Conservation (phyloP, 1,284 basidiomycete genomes). For the Leccinum solheimii region DNA sequence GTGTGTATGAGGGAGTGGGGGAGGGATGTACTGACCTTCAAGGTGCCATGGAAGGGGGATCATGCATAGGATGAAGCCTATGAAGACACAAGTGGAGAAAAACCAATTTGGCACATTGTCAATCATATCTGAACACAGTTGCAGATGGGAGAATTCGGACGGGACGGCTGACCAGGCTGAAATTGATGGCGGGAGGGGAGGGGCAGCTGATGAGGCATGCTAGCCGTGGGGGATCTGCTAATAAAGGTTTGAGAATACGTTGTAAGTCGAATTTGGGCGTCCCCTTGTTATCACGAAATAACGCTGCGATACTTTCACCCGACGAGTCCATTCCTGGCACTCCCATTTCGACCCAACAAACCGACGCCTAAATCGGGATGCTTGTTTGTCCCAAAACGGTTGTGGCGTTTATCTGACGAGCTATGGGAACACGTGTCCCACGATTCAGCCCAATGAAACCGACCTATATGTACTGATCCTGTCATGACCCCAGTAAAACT, state of each 20-base stretch:
- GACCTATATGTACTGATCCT: background rate
- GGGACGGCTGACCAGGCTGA: slow-evolving; percentile 9
- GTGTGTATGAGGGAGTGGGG: background rate
- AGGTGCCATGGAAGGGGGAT: slow-evolving; percentile 49
- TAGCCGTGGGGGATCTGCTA: slow-evolving; percentile 10
- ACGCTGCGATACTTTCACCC: slow-evolving; percentile 12
- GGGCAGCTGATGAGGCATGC: background rate
- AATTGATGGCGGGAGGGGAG: slow-evolving; percentile 7
- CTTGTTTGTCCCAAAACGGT: slow-evolving; percentile 25
- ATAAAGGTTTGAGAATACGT: slow-evolving; percentile 26
- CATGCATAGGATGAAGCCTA: slow-evolving; percentile 38
- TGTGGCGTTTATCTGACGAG: slow-evolving; percentile 4
- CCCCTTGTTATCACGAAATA: slow-evolving; percentile 35
- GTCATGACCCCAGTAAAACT: background rate
- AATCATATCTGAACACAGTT: slow-evolving; percentile 28
- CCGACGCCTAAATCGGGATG: slow-evolving; percentile 23
- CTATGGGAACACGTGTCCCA: slow-evolving; percentile 11
- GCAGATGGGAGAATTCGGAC: slow-evolving; percentile 15
- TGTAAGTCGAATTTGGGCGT: slow-evolving; percentile 36
- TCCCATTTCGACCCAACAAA: slow-evolving; percentile 31
- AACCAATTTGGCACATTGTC: slow-evolving; percentile 28
- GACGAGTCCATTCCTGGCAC: slow-evolving; percentile 14
- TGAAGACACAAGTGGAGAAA: slow-evolving; percentile 38
- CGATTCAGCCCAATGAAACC: slow-evolving; percentile 11
- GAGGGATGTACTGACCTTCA: slow-evolving; percentile 32